A percentile compares a stretch with the other conserved stretches of the same genome.
These are phyloP conservation scores for Calocera cornea DNA, from an alignment of 768 basidiomycete species.

Conservation along the genomic window DNA sequence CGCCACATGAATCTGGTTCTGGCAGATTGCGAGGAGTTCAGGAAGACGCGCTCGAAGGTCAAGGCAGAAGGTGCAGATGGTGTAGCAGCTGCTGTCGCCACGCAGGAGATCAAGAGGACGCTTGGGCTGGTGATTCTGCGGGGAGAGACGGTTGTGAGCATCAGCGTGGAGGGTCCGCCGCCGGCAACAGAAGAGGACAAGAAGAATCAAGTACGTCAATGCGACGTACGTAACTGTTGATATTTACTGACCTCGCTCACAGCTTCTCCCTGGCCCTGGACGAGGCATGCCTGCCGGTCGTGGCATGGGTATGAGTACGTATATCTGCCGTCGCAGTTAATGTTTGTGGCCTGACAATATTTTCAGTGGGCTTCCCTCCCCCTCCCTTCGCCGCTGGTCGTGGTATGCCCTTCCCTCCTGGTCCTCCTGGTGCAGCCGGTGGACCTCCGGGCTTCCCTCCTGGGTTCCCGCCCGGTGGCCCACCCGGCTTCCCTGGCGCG, in stretches of 20 bases:
- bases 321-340: background rate
- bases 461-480: conserved; percentile 27
- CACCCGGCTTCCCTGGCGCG: conserved; percentile 14
- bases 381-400: background rate
- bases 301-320: conserved; percentile 60
- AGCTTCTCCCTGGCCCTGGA: conserved; percentile 83
- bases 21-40: conserved; percentile 96
- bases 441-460: conserved; percentile 17
- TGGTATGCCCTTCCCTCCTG: conserved; percentile 28
- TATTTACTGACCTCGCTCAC: conserved; percentile 8
- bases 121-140: conserved; percentile 94
- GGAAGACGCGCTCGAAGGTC: conserved; percentile 84
- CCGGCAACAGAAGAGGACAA: conserved; percentile 83
- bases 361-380: background rate
- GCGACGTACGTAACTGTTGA: background rate
- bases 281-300: conserved; percentile 92
- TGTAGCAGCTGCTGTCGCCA: conserved; percentile 37
- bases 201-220: conserved; percentile 47
- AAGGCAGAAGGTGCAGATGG: conserved; percentile 57
- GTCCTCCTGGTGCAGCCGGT: conserved; percentile 22
- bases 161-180: conserved; percentile 90
- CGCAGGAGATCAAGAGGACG: conserved; percentile 87
- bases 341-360: no score
- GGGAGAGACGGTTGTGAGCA: conserved; percentile 90
- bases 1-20: conserved; percentile 99